A percentile compares a stretch with the other conserved stretches of the same genome.
Conservation (phyloP, 2,329 filamentous ascomycete species). For the Zasmidium citrigriseum region DNA sequence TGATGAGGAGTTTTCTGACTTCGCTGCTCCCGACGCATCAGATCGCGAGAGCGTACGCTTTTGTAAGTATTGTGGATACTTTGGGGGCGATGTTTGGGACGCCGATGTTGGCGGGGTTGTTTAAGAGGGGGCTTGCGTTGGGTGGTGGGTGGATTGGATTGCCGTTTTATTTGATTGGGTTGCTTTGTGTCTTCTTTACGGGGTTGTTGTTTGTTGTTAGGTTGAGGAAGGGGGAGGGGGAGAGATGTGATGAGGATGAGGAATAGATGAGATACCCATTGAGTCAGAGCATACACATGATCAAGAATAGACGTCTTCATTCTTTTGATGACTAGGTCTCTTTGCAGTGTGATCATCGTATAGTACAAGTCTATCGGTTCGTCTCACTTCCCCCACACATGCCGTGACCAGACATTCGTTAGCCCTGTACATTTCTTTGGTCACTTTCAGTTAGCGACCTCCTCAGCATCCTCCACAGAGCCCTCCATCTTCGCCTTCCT, state of each 20-base stretch:
- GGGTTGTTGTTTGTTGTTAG: conserved; percentile 22
- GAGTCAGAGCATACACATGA: neutral
- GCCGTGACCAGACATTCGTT: too few species aligned
- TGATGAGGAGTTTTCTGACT: conserved; percentile 55
- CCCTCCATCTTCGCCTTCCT: conserved; percentile 9
- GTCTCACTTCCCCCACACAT: too few species aligned
- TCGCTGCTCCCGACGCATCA: conserved; percentile 56
- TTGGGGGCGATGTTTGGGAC: conserved; percentile 50
- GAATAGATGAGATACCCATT: neutral
- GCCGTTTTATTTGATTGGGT: conserved; percentile 46
- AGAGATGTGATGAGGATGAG: neutral
- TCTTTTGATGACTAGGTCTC: too few species aligned
- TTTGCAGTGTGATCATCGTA: too few species aligned
- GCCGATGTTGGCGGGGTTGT: conserved; percentile 50
- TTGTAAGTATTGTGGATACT: conserved; percentile 54
- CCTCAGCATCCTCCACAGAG: neutral
- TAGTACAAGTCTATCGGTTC: too few species aligned
- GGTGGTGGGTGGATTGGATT: conserved; percentile 54
- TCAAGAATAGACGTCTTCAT: neutral
- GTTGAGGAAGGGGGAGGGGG: conserved; percentile 35
- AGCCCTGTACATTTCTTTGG: too few species aligned
- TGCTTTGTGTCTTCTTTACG: conserved; percentile 30
- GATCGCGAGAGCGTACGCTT: conserved; percentile 56
- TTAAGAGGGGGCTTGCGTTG: conserved; percentile 48
- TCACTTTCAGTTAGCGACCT: too few species aligned